Evolutionary conservation across 148 eudicot species (phyloP), one percentile per base, ranked within the genome.

Genomic region (Silene latifolia): DNA sequence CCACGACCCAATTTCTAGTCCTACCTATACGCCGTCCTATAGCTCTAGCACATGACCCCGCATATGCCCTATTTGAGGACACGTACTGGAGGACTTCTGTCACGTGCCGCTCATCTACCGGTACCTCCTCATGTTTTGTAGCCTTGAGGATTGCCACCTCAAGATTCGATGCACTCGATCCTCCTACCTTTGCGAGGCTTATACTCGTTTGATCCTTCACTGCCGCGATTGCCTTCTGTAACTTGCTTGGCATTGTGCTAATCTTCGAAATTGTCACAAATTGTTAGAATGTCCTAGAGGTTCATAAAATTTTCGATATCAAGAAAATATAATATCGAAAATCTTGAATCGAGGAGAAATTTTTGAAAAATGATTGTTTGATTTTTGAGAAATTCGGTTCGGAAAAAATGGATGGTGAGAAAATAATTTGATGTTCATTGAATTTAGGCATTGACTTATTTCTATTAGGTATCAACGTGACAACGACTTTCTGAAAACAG

Each of bases 161-260:
- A 0, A 94, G 86, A 68, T 68, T 78, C 5, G 91, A 74, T 7
- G 87, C 80, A 18, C 74, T 80, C 64, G 78, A 82, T 56, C 78
- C 85, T 1, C 85, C 78, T 2, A 91, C 97, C 74, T 87, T 91
- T 2, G 97, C 97, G 0, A 94, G 83, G 84, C 96, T 84, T 42
- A 94, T 94, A 90, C 98, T 94, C 23, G 97, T 90, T 72, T 91
- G 97, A 54, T 94, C 97, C 76, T 93, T 93, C 54, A 91, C 91
- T 0, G 97, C 95, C 18, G 82, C 86, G 18, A 94, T 88, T 0
- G 98, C 97, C 80, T 84, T 87, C 72, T 84, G 83, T 1, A 94
- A 76, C 82, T 84, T 90, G 89, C 90, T 89, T 10, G 93, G 81
- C 97, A 94, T 90, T 72, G 54, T 54, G 44, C 32, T 53, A 53